These are phyloP conservation scores for Ceriops tagal DNA, from an alignment of 345 rosid genomes.

Conservation along the genomic window DNA sequence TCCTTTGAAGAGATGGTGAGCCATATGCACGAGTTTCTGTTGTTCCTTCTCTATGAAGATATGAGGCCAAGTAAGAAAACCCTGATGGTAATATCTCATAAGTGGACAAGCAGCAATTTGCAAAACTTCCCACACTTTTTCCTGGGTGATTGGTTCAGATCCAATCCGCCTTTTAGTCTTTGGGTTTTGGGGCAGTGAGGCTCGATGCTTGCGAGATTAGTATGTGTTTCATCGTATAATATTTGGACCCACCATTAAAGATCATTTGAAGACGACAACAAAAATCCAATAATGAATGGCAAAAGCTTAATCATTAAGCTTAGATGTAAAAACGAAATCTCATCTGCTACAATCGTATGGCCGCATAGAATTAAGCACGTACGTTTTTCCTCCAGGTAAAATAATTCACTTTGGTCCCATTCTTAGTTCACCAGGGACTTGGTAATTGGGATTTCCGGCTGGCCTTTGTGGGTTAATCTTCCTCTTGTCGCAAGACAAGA, in stretches of 20 bases:
- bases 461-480: neutral
- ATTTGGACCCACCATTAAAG: neutral
- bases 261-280: neutral
- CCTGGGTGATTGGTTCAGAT: neutral
- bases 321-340: neutral
- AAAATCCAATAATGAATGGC: conserved; percentile 3
- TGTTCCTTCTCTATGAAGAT: conserved; percentile 6
- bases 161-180: neutral
- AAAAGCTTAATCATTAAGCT: neutral
- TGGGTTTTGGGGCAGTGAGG: neutral
- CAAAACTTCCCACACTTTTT: neutral
- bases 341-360: neutral
- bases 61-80: conserved; percentile 7
- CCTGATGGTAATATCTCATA: neutral
- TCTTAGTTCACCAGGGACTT: neutral
- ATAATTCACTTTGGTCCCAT: too few species aligned
- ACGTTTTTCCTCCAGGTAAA: neutral
- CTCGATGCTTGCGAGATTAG: conserved; percentile 1
- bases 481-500: too few species aligned
- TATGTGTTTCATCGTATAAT: neutral
- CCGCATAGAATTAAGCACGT: neutral
- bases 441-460: conserved; percentile 4
- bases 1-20: neutral
- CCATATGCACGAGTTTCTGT: conserved; percentile 13
- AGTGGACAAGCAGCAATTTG: neutral